Conservation (phyloP, 257 asterid species). For the Phtheirospermum japonicum region DNA sequence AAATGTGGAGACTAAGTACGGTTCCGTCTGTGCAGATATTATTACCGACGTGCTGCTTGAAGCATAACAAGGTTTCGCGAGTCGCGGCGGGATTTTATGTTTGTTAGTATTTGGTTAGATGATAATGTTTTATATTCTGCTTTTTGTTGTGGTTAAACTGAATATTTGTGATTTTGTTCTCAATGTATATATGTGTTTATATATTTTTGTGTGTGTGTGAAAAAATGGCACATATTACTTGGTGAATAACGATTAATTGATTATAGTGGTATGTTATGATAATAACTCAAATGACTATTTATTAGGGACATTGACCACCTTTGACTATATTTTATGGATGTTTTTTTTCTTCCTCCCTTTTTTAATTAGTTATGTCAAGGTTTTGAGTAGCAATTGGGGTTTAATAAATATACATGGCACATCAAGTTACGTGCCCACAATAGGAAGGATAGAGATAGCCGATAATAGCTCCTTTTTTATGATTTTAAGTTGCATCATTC, state of each 20-base stretch:
- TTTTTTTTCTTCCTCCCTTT: too few species aligned
- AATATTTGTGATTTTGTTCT: neutral
- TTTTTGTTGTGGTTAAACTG: neutral
- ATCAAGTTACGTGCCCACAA: neutral
- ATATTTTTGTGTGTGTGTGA: neutral
- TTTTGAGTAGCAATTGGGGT: neutral
- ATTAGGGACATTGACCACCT: slow-evolving; percentile 1
- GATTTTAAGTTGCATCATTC: too few species aligned
- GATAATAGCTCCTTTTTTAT: too few species aligned
- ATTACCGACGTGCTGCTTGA: slow-evolving; percentile 55
- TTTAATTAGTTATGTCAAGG: neutral
- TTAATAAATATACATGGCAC: neutral
- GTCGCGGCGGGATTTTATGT: neutral
- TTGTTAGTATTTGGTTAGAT: neutral
- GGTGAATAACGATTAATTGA: neutral
- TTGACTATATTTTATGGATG: neutral
- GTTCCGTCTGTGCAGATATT: slow-evolving; percentile 56
- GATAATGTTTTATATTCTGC: neutral
- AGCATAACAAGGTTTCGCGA: slow-evolving; percentile 12
- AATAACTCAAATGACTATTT: neutral
- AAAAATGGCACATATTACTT: neutral
- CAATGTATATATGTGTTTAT: neutral
- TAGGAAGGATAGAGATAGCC: too few species aligned
- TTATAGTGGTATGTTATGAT: neutral
- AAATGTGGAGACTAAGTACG: slow-evolving; percentile 17